A percentile compares a stretch with the other conserved stretches of the same genome.
phyloP scores from a whole-genome alignment of 2,329 filamentous ascomycete species.

The Cadophora gregata region DNA sequence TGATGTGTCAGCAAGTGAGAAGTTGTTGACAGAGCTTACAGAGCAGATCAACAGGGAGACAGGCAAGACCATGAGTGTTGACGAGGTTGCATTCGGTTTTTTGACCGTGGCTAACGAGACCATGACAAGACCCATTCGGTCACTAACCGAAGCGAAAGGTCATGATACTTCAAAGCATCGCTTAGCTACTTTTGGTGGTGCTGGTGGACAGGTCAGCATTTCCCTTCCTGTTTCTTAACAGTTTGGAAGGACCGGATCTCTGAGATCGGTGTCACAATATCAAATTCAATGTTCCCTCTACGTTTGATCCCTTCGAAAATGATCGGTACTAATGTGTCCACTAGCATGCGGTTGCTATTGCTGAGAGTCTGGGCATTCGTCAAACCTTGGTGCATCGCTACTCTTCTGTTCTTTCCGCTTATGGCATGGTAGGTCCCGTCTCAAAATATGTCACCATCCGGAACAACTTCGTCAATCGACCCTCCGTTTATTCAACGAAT shows the following conservation, averaged over 20 bases:
- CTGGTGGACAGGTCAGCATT: constrained; percentile 72
- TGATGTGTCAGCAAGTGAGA: constrained; percentile 76
- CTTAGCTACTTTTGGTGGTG: constrained; percentile 91
- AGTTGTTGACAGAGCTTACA: constrained; percentile 76
- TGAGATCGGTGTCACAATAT: background rate
- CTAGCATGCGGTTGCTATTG: constrained; percentile 86
- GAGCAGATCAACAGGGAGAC: constrained; percentile 80
- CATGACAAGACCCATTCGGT: constrained; percentile 89
- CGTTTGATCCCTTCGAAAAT: background rate
- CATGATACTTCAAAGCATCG: constrained; percentile 89
- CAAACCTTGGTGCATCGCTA: constrained; percentile 88
- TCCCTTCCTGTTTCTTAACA: background rate
- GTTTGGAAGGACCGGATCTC: background rate
- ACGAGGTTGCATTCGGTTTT: constrained; percentile 90
- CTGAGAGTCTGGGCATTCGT: constrained; percentile 79
- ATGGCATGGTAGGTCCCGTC: constrained; percentile 71
- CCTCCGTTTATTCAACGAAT: background rate
- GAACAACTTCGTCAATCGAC: background rate
- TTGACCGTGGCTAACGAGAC: constrained; percentile 89
- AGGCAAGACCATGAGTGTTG: constrained; percentile 72
- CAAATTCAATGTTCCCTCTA: background rate
- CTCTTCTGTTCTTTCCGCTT: constrained; percentile 87
- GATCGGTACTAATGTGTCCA: background rate
- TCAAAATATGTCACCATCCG: background rate
- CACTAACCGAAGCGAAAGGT: constrained; percentile 89